Conservation (phyloP, 2,329 filamentous ascomycete genomes). For the Venturia aucupariae region DNA sequence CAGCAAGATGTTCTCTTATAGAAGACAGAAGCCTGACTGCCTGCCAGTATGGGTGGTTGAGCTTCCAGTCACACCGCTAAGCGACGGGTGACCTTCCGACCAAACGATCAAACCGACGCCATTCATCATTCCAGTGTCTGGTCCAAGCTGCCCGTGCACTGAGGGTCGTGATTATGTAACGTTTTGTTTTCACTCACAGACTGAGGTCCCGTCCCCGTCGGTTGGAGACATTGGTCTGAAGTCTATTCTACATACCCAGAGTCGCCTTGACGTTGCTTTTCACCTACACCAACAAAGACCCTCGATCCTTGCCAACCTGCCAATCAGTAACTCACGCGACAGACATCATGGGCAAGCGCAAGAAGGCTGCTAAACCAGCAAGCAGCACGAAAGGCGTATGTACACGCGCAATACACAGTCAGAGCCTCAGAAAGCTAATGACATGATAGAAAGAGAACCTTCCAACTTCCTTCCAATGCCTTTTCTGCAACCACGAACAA, state of each 20-base stretch:
- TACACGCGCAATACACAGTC: background rate
- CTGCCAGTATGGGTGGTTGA: too few species aligned
- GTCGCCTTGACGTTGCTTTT: background rate
- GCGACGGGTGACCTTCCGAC: too few species aligned
- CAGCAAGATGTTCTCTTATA: background rate
- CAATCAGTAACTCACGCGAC: background rate
- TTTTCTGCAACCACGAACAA: conserved; percentile 98
- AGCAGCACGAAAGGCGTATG: conserved; percentile 10
- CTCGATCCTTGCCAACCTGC: background rate
- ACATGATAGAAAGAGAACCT: conserved; percentile 51
- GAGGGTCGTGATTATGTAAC: background rate
- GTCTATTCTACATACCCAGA: background rate
- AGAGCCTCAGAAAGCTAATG: background rate
- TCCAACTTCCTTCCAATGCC: conserved; percentile 80
- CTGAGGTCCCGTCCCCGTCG: too few species aligned
- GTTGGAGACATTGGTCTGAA: background rate
- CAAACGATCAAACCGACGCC: too few species aligned
- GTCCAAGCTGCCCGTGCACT: too few species aligned
- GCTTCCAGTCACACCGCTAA: too few species aligned
- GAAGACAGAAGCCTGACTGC: too few species aligned
- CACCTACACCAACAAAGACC: background rate
- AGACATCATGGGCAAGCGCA: conserved; percentile 14
- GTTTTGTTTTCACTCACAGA: background rate
- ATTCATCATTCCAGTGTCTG: too few species aligned
- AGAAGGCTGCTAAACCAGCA: conserved; percentile 14